Evolutionary conservation across 371 early-diverging fungal genomes (phyloP).

Genomic region (Syncephalastrum monosporum): DNA sequence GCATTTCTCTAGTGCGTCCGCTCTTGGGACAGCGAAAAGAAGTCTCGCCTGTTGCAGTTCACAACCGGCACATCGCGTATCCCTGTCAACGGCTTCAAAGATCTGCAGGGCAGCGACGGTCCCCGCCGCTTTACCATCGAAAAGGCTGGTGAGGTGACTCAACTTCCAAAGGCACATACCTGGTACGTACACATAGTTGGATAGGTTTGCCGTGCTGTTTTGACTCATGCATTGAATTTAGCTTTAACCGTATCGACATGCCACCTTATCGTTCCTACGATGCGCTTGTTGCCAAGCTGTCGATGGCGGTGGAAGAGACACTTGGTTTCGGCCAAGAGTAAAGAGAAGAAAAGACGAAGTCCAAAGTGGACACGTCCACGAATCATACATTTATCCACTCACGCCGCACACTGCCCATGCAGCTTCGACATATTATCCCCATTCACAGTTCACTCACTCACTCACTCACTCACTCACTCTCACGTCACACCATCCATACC

Average conservation of each 20-base stretch:
- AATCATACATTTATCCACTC: too few relatives aligned
- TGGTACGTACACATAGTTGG: conserved; percentile 59
- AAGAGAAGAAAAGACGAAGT: neutral
- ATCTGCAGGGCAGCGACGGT: conserved; percentile 96
- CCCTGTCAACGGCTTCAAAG: conserved; percentile 98
- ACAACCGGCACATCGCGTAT: conserved; percentile 98
- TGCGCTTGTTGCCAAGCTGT: conserved; percentile 76
- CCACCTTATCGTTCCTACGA: conserved; percentile 85
- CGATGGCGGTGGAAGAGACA: conserved; percentile 93
- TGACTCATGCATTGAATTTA: conserved; percentile 15
- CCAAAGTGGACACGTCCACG: too few relatives aligned
- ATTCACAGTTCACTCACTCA: too few relatives aligned
- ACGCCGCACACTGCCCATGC: too few relatives aligned
- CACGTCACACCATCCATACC: too few relatives aligned
- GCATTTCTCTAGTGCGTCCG: conserved; percentile 61
- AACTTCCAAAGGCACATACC: conserved; percentile 93
- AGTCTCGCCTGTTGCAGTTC: conserved; percentile 94
- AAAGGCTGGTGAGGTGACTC: conserved; percentile 81
- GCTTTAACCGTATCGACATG: conserved; percentile 95
- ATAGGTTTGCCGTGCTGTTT: neutral
- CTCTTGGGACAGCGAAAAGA: conserved; percentile 90
- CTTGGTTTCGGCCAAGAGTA: conserved; percentile 82
- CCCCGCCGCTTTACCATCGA: conserved; percentile 96
- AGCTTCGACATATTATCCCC: too few relatives aligned
- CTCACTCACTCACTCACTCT: too few relatives aligned